Evolutionary conservation across 2,329 filamentous ascomycete genomes (phyloP), one percentile per base, ranked within the genome.

Genomic region (Thielaviopsis cerberus): DNA sequence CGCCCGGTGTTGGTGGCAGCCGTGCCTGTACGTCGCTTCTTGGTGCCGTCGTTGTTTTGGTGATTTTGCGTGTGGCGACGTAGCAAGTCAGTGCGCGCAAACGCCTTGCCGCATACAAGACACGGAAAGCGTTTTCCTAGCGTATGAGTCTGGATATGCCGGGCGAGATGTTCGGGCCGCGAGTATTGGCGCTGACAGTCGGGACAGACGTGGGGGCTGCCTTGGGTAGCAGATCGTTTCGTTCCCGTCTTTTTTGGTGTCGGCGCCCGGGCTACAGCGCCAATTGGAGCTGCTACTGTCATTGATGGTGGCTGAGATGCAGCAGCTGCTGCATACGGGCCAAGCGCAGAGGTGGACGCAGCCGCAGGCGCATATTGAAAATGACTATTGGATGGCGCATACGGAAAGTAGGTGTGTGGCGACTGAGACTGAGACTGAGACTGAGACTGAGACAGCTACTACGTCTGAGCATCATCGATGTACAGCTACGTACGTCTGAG

Each of bases 11-110:
- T 72, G 2, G 73, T 72, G 0, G 73, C 73, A 1, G 73, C 66
- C 51, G 71, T 70, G 55, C 72, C 71, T 13, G 74, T 71, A 37
- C 75, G 70, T 34, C 74, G 69, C 63, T 73, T 76, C 63, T 75
- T 76, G 53, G 69, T 69, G 26, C 71, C 69, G 61, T 74, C 74
- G 37, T 67, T 67, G 61, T 75, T 75, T 25, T 74, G 69, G 61
- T 79, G 76, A 61, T 77, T 78, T 51, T 72, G 67, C 50, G 73
- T 71, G 63, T 79, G 76, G 15, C 76, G 72, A 62, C 76, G 76
- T 55, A 78, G 69, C 11, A 79, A 69, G 63, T 79, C 76, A 59
- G 76, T 76, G 22, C 76, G 71, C 10, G 75, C 74, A 64, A 78
- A 79, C 4, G 73, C 73, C 63, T 78, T 79, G 58, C 74, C 71